Conservation (phyloP, 2,329 filamentous ascomycete genomes). For the Microdochium bolleyi region DNA sequence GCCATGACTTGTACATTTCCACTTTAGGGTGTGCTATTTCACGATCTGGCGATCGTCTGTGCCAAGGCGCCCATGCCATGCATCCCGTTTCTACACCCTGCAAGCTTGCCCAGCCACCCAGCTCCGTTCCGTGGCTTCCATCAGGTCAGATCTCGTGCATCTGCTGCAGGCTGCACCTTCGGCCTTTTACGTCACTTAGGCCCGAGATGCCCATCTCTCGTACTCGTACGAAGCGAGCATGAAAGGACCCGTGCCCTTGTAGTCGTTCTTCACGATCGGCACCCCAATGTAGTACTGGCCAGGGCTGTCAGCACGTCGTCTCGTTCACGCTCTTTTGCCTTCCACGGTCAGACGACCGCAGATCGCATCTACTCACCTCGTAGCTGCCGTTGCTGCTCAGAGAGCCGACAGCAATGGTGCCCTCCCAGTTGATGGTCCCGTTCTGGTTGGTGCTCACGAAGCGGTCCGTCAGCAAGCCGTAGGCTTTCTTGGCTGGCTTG, state of each 20-base stretch:
- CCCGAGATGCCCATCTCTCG: constrained; percentile 9
- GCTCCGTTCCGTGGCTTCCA: too few relatives aligned
- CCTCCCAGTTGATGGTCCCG: constrained; percentile 39
- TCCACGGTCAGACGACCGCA: too few relatives aligned
- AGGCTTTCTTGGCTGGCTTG: constrained; percentile 30
- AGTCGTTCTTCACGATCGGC: constrained; percentile 25
- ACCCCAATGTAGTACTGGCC: constrained; percentile 31
- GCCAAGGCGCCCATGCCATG: too few relatives aligned
- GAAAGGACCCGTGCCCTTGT: constrained; percentile 29
- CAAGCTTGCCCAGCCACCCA: too few relatives aligned
- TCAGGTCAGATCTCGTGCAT: too few relatives aligned
- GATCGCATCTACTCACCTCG: constrained; percentile 28
- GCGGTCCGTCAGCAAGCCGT: constrained; percentile 30
- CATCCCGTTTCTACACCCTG: too few relatives aligned
- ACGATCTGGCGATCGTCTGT: too few relatives aligned
- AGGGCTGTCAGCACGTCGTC: constrained; percentile 1
- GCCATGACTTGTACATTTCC: too few relatives aligned
- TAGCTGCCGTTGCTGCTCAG: constrained; percentile 37
- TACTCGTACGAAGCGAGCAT: constrained; percentile 28
- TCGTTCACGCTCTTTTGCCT: too few relatives aligned
- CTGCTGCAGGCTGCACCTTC: too few relatives aligned
- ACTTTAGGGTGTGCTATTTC: too few relatives aligned
- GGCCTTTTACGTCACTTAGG: background rate
- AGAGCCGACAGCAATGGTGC: constrained; percentile 42
- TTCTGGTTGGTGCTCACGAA: constrained; percentile 37